Evolutionary conservation across 345 rosid species (phyloP).

Genomic region (Combretum micranthum): DNA sequence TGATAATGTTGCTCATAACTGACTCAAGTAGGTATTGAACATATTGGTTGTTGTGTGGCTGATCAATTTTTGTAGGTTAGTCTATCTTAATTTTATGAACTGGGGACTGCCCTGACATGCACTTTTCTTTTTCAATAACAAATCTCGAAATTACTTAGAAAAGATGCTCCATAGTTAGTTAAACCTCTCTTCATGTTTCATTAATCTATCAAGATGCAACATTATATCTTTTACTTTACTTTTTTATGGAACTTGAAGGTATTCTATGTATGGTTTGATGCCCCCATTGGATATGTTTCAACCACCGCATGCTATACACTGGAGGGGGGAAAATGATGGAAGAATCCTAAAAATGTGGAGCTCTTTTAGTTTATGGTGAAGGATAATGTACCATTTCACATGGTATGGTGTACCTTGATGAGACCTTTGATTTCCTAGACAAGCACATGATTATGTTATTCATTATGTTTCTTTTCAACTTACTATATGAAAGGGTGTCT

Average conservation of each 20-base stretch:
- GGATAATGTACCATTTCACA: conserved; percentile 96
- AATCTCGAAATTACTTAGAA: too few species aligned
- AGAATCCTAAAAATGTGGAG: conserved; percentile 94
- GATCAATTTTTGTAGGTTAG: too few species aligned
- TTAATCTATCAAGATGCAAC: background rate
- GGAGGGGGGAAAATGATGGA: conserved; percentile 99
- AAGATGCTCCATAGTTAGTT: too few species aligned
- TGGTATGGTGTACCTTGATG: conserved; percentile 41
- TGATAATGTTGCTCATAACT: too few species aligned
- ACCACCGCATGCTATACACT: conserved; percentile 89
- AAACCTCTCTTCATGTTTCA: background rate
- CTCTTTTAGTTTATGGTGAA: conserved; percentile 97
- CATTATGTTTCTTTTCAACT: too few species aligned
- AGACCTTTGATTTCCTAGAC: background rate
- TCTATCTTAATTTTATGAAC: too few species aligned
- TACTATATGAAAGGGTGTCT: too few species aligned
- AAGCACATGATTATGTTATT: background rate
- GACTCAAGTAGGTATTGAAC: too few species aligned
- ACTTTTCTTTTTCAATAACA: too few species aligned
- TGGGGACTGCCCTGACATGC: too few species aligned
- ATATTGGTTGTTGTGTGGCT: too few species aligned
- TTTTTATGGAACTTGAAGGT: conserved; percentile 40
- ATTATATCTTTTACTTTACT: conserved; percentile 5
- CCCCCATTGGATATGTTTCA: conserved; percentile 96
- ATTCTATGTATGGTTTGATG: conserved; percentile 99